Conservation (phyloP, 2,329 filamentous ascomycete species). For the Xylogone sp. region DNA sequence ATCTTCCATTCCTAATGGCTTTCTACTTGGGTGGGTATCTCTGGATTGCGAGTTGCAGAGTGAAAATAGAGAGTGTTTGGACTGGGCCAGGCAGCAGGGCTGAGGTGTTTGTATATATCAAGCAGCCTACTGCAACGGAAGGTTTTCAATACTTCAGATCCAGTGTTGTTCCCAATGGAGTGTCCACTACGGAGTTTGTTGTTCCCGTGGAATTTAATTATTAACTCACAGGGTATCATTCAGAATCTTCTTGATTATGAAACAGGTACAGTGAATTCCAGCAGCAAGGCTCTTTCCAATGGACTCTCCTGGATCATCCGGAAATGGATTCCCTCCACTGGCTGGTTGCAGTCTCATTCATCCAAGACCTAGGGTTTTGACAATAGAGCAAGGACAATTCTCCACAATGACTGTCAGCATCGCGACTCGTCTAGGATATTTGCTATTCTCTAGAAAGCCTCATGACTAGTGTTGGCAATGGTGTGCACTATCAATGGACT, state of each 20-base stretch:
- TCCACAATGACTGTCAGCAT: not conserved
- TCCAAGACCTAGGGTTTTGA: not conserved
- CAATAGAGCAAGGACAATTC: not conserved
- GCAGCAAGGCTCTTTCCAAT: not conserved
- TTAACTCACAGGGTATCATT: not conserved
- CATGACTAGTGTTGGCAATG: too few relatives aligned
- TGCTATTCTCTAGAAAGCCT: too few relatives aligned
- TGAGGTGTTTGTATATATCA: conserved; percentile 18
- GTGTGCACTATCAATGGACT: too few relatives aligned
- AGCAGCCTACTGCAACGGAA: conserved; percentile 4
- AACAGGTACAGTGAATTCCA: not conserved
- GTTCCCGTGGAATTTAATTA: not conserved
- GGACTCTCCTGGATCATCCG: not conserved
- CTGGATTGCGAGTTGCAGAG: conserved; percentile 6
- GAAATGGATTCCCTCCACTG: not conserved
- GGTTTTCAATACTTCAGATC: conserved; percentile 1
- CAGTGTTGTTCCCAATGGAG: not conserved
- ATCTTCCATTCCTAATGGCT: conserved; percentile 9
- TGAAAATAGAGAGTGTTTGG: conserved; percentile 9
- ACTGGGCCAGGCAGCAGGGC: conserved; percentile 19
- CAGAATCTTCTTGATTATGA: not conserved
- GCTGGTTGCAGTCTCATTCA: not conserved
- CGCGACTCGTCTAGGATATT: too few relatives aligned
- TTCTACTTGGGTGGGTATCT: conserved; percentile 18
- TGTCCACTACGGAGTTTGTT: not conserved